Base-by-base conservation (phyloP, 371 early-diverging fungal genomes). In the Haplosporangium sp. region DNA sequence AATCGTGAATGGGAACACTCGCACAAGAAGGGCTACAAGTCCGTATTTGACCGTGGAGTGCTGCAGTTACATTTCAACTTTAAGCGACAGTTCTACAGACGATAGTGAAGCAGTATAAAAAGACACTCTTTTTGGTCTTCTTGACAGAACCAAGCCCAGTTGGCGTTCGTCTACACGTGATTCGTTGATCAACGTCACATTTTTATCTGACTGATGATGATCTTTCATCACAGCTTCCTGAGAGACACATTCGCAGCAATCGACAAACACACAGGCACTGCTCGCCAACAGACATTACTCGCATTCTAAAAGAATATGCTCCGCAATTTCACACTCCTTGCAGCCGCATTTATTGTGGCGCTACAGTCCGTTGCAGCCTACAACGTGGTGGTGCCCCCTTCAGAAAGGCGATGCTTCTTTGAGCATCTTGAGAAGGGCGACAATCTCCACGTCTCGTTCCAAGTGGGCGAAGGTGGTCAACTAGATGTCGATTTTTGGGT, bases 1-100 rank as follows among this genome's bases (percentile, higher is more conserved):
- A 96, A 95, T 60, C 86, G 93, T 18, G 97, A 97, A 81, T 99
- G 99, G 99, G 98, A 97, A 83, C 90, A 91, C 67, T 90, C 91
- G 6, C 95, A 96, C 80, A 94, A 94, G 80, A 92, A 92, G 37
- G 99, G 98, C 6, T 99, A 97, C 82, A 86, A 90, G 43, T 93
- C 93, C 68, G 86, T 88, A 0, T 98, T 96, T 87, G 97, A 98
- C 76, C 86, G 95, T 21, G 95, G 95, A 8, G 94, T 95, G 10
- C 81, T 99, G 21, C 94, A 95, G 82, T 87, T 99, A 47, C 91
- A 95, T 87, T 98, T 99, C 82, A 89, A 94, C 62, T 99, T 98
- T 74, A 96, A 94, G 83, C 86, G 94, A 62, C 92, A 92, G 64
- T 91, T 89, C 64, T 95, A 95, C 65, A 85, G 95, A 62, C 87